Evolutionary conservation across 2,329 filamentous ascomycete genomes (phyloP).

Genomic region (Curvularia verruculosa): DNA sequence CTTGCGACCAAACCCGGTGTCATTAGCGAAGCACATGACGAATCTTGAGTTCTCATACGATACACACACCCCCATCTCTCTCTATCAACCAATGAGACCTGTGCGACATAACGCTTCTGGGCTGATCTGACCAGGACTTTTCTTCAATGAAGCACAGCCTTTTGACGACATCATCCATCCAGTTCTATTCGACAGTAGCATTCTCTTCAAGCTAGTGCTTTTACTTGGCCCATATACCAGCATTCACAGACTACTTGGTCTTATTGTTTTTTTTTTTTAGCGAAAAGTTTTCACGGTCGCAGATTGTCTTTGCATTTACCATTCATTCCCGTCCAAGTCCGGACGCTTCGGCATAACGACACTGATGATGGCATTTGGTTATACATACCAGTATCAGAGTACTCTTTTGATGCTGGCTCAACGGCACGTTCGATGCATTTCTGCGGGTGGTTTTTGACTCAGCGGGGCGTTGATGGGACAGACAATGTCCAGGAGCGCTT

Average conservation of each 20-base stretch:
- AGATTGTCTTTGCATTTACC: slow-evolving; percentile 16
- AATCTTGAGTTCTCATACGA: slow-evolving; percentile 35
- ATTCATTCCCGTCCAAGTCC: slow-evolving; percentile 9
- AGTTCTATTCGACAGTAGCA: slow-evolving; percentile 5
- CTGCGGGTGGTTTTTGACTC: slow-evolving; percentile 17
- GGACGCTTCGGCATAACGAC: slow-evolving; percentile 19
- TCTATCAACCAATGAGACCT: slow-evolving; percentile 5
- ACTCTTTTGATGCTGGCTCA: slow-evolving; percentile 2
- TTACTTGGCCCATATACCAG: slow-evolving; percentile 5
- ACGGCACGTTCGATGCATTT: slow-evolving; percentile 22
- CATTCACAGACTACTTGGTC: slow-evolving; percentile 2
- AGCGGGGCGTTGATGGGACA: slow-evolving; percentile 16
- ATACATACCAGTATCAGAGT: slow-evolving; percentile 4
- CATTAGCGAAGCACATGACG: slow-evolving; percentile 49
- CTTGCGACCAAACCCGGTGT: slow-evolving; percentile 45
- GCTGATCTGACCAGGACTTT: slow-evolving; percentile 10
- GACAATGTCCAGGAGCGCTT: slow-evolving; percentile 11
- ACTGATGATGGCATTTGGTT: slow-evolving; percentile 21
- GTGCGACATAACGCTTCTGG: neutral
- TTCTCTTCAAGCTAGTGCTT: slow-evolving; percentile 4
- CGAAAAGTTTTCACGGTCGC: slow-evolving; percentile 21
- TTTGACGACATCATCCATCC: slow-evolving; percentile 1
- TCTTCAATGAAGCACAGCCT: slow-evolving; percentile 2
- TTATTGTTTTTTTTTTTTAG: too few relatives aligned
- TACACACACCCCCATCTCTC: too few relatives aligned